phyloP scores from a whole-genome alignment of 345 rosid species.

The Gossypium rotundifolium region DNA sequence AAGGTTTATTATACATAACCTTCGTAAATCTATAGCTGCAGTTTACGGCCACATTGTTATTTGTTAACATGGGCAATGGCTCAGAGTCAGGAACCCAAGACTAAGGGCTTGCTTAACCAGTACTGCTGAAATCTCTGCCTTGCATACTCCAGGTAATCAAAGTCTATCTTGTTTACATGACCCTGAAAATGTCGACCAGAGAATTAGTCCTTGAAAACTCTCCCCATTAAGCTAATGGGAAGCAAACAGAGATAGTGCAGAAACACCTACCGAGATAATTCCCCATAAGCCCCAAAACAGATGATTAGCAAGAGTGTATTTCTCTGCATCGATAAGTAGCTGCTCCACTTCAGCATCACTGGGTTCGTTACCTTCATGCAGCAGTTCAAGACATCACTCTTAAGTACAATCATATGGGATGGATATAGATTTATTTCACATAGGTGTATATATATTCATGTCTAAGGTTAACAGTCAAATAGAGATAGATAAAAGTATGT shows the following conservation, averaged over 20 bases:
- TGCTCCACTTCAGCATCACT: conserved; percentile 28
- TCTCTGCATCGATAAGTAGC: conserved; percentile 37
- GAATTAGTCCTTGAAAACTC: conserved; percentile 1
- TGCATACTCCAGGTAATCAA: conserved; percentile 73
- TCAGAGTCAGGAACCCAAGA: conserved; percentile 28
- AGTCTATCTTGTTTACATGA: conserved; percentile 70
- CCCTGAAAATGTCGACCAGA: conserved; percentile 32
- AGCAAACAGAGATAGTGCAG: neutral
- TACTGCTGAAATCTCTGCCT: conserved; percentile 81
- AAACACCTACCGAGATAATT: conserved; percentile 56
- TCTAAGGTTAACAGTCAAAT: too few species aligned
- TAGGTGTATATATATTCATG: too few species aligned
- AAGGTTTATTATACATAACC: neutral
- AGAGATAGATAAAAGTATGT: too few species aligned
- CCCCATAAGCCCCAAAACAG: conserved; percentile 53
- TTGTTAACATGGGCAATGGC: neutral
- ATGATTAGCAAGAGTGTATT: conserved; percentile 52
- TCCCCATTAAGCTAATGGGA: neutral
- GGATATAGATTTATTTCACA: too few species aligned
- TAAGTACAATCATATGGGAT: too few species aligned
- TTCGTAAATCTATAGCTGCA: neutral
- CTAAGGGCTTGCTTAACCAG: conserved; percentile 54
- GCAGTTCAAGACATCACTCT: neutral
- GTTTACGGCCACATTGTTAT: neutral
- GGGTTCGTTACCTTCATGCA: conserved; percentile 20